phyloP scores from a whole-genome alignment of 2,329 filamentous ascomycete species.

The Pseudodiploospora longispora region DNA sequence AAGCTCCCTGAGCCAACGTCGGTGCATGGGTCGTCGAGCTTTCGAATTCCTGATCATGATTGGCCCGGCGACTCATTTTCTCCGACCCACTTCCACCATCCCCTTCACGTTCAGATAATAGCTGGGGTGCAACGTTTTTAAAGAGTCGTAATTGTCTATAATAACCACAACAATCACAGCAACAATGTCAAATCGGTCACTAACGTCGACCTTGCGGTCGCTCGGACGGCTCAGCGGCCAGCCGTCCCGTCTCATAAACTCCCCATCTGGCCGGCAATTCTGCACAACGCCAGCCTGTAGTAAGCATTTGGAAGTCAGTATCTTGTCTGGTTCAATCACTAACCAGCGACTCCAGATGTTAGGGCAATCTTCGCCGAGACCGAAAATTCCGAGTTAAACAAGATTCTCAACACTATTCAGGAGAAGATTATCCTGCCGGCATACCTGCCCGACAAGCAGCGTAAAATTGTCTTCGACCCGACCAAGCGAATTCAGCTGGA shows the following conservation, averaged over 20 bases:
- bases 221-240: constrained; percentile 9
- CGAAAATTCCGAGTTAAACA: constrained; percentile 45
- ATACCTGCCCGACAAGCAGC: constrained; percentile 46
- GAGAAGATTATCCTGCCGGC: constrained; percentile 53
- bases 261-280: constrained; percentile 16
- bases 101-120: constrained; percentile 1
- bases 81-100: constrained; percentile 15
- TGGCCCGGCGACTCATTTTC: constrained; percentile 26
- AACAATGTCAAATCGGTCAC: constrained; percentile 14
- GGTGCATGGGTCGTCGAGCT: constrained; percentile 1
- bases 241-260: not conserved
- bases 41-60: constrained; percentile 22
- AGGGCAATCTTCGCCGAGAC: constrained; percentile 40
- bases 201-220: constrained; percentile 19
- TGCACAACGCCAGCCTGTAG: constrained; percentile 21
- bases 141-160: constrained; percentile 1
- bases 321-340: constrained; percentile 6
- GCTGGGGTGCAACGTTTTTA: constrained; percentile 11
- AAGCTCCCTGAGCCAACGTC: constrained; percentile 7
- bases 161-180: not conserved
- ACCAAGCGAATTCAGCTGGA: constrained; percentile 41
- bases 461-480: constrained; percentile 41
- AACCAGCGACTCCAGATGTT: constrained; percentile 19
- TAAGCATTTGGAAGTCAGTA: constrained; percentile 13
- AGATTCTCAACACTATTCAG: constrained; percentile 44